phyloP scores from a whole-genome alignment of 2,329 filamentous ascomycete species.

The Akanthomyces lecanii region DNA sequence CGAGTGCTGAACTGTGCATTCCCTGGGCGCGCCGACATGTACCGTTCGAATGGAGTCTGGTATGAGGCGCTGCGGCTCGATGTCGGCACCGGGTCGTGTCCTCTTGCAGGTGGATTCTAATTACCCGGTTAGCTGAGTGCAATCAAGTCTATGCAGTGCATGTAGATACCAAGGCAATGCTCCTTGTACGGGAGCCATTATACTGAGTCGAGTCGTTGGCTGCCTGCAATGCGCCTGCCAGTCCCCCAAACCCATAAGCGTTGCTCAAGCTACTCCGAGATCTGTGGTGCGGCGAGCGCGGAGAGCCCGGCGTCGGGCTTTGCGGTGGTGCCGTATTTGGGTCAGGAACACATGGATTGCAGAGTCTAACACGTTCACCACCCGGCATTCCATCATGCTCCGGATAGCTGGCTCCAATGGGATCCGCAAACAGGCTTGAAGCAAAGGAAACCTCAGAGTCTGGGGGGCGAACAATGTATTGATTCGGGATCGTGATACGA shows the following conservation, averaged over 20 bases:
- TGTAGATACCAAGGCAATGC: conserved; percentile 46
- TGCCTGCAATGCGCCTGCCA: conserved; percentile 1
- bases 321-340: conserved; percentile 55
- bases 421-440: conserved; percentile 34
- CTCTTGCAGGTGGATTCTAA: neutral
- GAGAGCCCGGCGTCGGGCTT: conserved; percentile 35
- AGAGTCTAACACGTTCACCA: conserved; percentile 55
- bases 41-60: conserved; percentile 35
- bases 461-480: conserved; percentile 84
- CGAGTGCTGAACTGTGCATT: conserved; percentile 31
- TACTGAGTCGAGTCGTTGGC: conserved; percentile 35
- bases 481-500: conserved; percentile 87
- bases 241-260: conserved; percentile 25
- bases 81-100: conserved; percentile 9
- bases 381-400: conserved; percentile 46
- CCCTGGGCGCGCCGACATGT: conserved; percentile 35
- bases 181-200: conserved; percentile 35
- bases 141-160: neutral
- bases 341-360: conserved; percentile 60
- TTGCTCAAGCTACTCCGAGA: conserved; percentile 42
- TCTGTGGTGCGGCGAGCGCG: conserved; percentile 38
- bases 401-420: conserved; percentile 36
- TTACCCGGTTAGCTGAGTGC: neutral
- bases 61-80: conserved; percentile 28
- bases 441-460: conserved; percentile 38